A percentile compares a stretch with the other conserved stretches of the same genome.
Evolutionary conservation across 352 stramenopile species (phyloP).

Genomic region (Pythium brachiatum): DNA sequence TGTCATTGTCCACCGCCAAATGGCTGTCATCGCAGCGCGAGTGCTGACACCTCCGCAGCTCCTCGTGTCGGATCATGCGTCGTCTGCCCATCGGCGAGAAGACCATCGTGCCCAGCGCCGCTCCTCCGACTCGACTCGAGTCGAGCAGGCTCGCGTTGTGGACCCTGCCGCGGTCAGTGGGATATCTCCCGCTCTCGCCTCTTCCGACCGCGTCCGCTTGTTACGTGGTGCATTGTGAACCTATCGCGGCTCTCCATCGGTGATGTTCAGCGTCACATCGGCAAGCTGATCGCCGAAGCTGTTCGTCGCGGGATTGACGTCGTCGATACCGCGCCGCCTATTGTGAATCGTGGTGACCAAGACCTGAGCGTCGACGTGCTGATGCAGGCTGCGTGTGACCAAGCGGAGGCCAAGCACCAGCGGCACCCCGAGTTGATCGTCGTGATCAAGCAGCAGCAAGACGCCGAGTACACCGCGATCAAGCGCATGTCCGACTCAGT

Average conservation of each 20-base stretch:
- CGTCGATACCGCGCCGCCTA: background rate
- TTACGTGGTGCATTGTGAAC: constrained; percentile 15
- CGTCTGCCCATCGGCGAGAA: too few relatives aligned
- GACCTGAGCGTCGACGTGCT: background rate
- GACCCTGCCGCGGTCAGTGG: constrained; percentile 1
- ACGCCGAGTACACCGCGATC: constrained; percentile 54
- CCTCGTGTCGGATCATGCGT: background rate
- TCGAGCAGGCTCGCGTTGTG: background rate
- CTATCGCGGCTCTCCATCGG: background rate
- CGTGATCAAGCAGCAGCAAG: constrained; percentile 53
- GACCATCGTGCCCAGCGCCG: too few relatives aligned
- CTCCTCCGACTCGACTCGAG: too few relatives aligned
- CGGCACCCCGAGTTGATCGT: constrained; percentile 42
- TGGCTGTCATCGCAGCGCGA: constrained; percentile 6
- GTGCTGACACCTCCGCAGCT: constrained; percentile 11
- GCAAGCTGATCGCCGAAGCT: background rate
- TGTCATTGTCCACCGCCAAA: background rate
- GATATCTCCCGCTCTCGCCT: background rate
- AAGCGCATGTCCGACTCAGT: constrained; percentile 72
- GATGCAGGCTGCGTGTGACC: constrained; percentile 7
- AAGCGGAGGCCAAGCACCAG: background rate
- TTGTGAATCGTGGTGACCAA: background rate
- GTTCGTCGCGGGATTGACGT: constrained; percentile 3
- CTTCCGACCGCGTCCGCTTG: constrained; percentile 4
- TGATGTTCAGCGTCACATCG: constrained; percentile 2